A percentile compares a stretch with the other conserved stretches of the same genome.
phyloP scores from a whole-genome alignment of 768 basidiomycete species.

The Leccinum subgranulosum region DNA sequence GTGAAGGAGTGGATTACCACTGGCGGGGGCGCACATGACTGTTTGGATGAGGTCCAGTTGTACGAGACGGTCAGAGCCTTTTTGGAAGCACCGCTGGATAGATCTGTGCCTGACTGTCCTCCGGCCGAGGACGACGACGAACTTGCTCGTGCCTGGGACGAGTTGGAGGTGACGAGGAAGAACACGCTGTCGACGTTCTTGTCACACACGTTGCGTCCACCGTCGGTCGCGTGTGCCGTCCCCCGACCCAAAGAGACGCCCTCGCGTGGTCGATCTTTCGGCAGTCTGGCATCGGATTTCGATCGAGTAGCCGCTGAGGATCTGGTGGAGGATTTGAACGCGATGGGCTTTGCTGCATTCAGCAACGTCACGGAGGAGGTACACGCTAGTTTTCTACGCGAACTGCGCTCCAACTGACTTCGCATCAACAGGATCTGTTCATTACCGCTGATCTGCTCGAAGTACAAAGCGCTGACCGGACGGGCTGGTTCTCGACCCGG shows the following conservation, averaged over 20 bases:
- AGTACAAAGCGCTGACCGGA: slow-evolving; percentile 74
- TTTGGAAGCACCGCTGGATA: slow-evolving; percentile 53
- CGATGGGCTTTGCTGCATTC: slow-evolving; percentile 72
- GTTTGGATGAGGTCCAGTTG: slow-evolving; percentile 67
- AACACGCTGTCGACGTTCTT: slow-evolving; percentile 45
- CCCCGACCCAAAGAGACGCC: slow-evolving; percentile 15
- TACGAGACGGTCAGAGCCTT: slow-evolving; percentile 58
- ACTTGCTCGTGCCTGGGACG: slow-evolving; percentile 46
- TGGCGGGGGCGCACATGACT: slow-evolving; percentile 78
- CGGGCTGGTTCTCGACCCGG: slow-evolving; percentile 67
- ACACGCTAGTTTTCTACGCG: slow-evolving; percentile 11
- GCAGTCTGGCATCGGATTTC: slow-evolving; percentile 54
- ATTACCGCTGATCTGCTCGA: slow-evolving; percentile 76
- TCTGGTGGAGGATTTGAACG: slow-evolving; percentile 74
- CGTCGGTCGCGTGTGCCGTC: slow-evolving; percentile 28
- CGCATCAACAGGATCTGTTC: slow-evolving; percentile 60
- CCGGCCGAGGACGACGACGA: slow-evolving; percentile 37
- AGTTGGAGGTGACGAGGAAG: slow-evolving; percentile 41
- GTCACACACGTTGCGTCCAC: slow-evolving; percentile 61
- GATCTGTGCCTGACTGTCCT: slow-evolving; percentile 40
- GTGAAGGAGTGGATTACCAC: slow-evolving; percentile 68
- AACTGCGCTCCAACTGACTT: slow-evolving; percentile 4
- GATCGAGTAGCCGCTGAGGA: slow-evolving; percentile 64
- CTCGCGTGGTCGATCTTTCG: slow-evolving; percentile 24
- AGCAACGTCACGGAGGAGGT: slow-evolving; percentile 80